Conservation (phyloP, 1,284 basidiomycete genomes). For the Ceratobasidium sp. region DNA sequence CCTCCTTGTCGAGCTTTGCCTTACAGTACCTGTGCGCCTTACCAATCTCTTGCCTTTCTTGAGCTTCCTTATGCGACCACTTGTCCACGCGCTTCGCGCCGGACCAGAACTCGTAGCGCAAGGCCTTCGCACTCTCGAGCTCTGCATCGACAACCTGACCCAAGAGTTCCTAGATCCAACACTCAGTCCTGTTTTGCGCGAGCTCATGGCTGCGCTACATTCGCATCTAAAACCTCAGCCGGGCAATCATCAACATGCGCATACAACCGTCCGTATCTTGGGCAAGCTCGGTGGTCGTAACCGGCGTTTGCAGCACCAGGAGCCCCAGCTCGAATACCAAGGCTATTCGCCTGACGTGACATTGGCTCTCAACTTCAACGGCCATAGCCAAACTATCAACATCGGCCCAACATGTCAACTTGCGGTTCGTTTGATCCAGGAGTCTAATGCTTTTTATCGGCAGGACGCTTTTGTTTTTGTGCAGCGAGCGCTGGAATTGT, state of each 20-base stretch:
- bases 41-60: slow-evolving; percentile 97
- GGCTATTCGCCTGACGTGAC: slow-evolving; percentile 77
- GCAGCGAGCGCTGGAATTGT: slow-evolving; percentile 77
- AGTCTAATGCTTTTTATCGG: slow-evolving; percentile 73
- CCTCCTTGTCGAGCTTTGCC: slow-evolving; percentile 96
- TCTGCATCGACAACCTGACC: slow-evolving; percentile 99
- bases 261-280: slow-evolving; percentile 95
- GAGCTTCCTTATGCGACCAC: slow-evolving; percentile 95
- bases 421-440: slow-evolving; percentile 75
- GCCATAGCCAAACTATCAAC: slow-evolving; percentile 75
- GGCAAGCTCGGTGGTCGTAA: slow-evolving; percentile 98
- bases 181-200: slow-evolving; percentile 90
- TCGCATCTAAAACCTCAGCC: slow-evolving; percentile 92
- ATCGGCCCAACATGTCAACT: slow-evolving; percentile 80
- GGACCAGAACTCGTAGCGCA: slow-evolving; percentile 93
- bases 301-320: slow-evolving; percentile 86
- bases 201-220: slow-evolving; percentile 95
- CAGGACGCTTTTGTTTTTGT: slow-evolving; percentile 83
- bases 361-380: slow-evolving; percentile 80
- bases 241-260: slow-evolving; percentile 90
- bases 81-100: slow-evolving; percentile 92
- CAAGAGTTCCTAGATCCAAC: slow-evolving; percentile 99
- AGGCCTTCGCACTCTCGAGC: slow-evolving; percentile 94
- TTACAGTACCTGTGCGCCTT: slow-evolving; percentile 95
- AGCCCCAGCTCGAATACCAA: slow-evolving; percentile 80